Evolutionary conservation across 345 rosid genomes (phyloP).

Genomic region (Geranium rotundifolium): DNA sequence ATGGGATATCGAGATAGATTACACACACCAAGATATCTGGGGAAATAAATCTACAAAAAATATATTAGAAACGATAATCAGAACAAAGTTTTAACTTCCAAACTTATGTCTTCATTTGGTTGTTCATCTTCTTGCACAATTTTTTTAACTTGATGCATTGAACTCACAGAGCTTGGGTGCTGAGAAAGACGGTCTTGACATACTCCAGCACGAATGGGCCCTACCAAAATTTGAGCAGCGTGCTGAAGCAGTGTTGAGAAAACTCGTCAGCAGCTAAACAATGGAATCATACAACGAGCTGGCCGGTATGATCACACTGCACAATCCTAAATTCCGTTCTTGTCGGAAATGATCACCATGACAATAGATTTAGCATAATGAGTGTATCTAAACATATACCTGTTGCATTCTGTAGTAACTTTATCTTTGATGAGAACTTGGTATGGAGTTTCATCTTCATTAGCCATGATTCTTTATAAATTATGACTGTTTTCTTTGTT

Average conservation of each 20-base stretch:
- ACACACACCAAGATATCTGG: neutral
- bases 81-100: neutral
- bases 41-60: neutral
- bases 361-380: neutral
- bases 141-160: neutral
- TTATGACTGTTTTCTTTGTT: no score
- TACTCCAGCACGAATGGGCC: constrained; percentile 65
- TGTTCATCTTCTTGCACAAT: neutral
- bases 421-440: no score
- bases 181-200: constrained; percentile 79
- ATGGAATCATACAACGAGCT: neutral
- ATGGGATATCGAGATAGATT: neutral
- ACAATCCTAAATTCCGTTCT: neutral
- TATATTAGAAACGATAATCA: neutral
- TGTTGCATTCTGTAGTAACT: neutral
- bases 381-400: neutral
- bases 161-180: constrained; percentile 63
- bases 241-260: constrained; percentile 73
- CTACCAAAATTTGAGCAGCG: constrained; percentile 84
- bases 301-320: neutral
- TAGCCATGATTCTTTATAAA: no score
- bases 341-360: neutral
- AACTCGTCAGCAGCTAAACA: constrained; percentile 25
- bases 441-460: no score
- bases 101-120: neutral